Base-by-base conservation (phyloP, 345 rosid genomes). In the Salix koriyanagi region DNA sequence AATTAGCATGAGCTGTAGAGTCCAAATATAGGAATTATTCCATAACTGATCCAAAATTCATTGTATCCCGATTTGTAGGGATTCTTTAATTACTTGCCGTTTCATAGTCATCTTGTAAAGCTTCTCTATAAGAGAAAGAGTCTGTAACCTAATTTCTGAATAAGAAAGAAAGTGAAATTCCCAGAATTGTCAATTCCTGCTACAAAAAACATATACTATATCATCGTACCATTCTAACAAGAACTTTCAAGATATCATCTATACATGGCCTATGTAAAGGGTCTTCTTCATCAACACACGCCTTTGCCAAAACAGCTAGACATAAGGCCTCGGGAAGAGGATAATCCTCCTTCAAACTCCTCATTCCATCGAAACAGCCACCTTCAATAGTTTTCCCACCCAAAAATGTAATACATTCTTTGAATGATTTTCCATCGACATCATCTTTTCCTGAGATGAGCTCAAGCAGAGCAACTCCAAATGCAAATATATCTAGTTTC, bases 261-360 rank as follows among this genome's bases (percentile, higher is more conserved):
- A 83, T 85, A 4, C 87, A 86, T 30, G 94, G 92, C 75, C 90
- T 81, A 58, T 80, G 87, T 50, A 77, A 68, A 78, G 91, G 92
- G 34, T 89, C 91, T 65, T 87, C 90, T 67, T 84, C 89, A 7
- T 84, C 89, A 7, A 87, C 81, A 65, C 92, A 86, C 9, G 91
- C 88, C 85, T 84, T 86, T 4, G 91, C 92, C 77, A 90, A 77
- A 80, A 89, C 86, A 32, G 87, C 84, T 26, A 90, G 77, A 72
- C 90, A 86, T 32, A 89, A 73, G 26, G 90, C 94, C 64, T 90
- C 91, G 0, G 90, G 85, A 7, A 87, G 82, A 6, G 87, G 81
- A 62, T 85, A 87, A 65, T 86, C 85, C 15, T 80, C 85, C 70
- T 86, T 83, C 15, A 90, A 77, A 26, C 70, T 32, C 34, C 48